phyloP scores from a whole-genome alignment of 352 stramenopile genomes.

The Saprolegnia diclina region DNA sequence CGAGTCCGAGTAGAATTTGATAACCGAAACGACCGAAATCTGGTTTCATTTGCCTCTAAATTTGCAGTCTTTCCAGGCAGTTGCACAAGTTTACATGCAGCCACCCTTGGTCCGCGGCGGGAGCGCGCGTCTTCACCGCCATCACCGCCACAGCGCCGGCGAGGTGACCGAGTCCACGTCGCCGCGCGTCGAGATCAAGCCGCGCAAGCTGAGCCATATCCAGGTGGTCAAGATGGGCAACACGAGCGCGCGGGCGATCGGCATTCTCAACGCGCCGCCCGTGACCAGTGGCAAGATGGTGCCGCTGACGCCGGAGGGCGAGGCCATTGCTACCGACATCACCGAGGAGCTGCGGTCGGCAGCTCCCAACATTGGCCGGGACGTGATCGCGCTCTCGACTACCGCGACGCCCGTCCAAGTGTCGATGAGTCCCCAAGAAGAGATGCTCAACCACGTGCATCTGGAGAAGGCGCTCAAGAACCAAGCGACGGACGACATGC shows the following conservation, averaged over 20 bases:
- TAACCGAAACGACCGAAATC: background rate
- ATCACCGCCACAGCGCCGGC: background rate
- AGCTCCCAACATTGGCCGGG: constrained; percentile 16
- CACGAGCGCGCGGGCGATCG: constrained; percentile 3
- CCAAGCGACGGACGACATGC: background rate
- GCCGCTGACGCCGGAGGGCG: background rate
- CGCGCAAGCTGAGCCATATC: constrained; percentile 15
- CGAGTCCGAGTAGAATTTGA: constrained; percentile 24
- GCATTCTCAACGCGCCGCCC: constrained; percentile 1
- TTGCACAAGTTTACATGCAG: background rate
- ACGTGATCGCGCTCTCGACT: constrained; percentile 25
- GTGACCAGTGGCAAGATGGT: background rate
- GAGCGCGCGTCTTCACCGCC: background rate
- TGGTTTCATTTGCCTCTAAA: no score
- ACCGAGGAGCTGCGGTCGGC: constrained; percentile 18
- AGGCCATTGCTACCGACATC: constrained; percentile 2
- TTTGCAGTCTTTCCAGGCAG: no score
- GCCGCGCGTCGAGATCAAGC: background rate
- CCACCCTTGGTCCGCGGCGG: background rate
- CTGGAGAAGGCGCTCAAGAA: constrained; percentile 18
- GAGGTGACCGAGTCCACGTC: constrained; percentile 1
- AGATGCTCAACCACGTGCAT: constrained; percentile 23
- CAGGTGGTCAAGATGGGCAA: constrained; percentile 26
- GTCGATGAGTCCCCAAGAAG: constrained; percentile 26
- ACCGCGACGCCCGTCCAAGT: constrained; percentile 25